These are phyloP conservation scores for Castanea mollissima DNA, from an alignment of 306 rosid genomes.

Conservation along the genomic window DNA sequence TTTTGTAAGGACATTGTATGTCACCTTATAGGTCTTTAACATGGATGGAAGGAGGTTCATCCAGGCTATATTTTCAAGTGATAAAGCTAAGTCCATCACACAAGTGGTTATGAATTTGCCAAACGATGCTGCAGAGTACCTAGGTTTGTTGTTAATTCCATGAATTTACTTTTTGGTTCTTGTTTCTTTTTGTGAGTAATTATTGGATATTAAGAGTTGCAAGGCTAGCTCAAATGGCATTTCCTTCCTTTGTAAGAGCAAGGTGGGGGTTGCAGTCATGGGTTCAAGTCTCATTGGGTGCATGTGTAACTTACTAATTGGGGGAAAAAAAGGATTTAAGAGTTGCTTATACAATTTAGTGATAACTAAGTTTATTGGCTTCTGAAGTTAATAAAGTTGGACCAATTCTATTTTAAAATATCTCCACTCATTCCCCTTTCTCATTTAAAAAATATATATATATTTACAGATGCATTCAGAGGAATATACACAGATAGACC, in stretches of 20 bases:
- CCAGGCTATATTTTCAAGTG: slow-evolving; percentile 67
- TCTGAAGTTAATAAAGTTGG: neutral
- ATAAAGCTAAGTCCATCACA: slow-evolving; percentile 70
- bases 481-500: slow-evolving; percentile 67
- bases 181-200: slow-evolving; percentile 2
- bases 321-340: neutral
- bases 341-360: neutral
- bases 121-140: slow-evolving; percentile 78
- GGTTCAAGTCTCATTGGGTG: too few relatives aligned
- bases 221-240: too few relatives aligned
- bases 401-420: neutral
- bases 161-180: neutral
- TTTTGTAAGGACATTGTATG: slow-evolving; percentile 18
- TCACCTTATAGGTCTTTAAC: slow-evolving; percentile 65
- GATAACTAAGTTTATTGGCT: neutral
- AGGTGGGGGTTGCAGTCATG: too few relatives aligned
- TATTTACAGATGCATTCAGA: slow-evolving; percentile 59
- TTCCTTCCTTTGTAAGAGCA: too few relatives aligned
- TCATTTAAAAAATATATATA: too few relatives aligned
- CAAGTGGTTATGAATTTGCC: slow-evolving; percentile 98
- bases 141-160: slow-evolving; percentile 45
- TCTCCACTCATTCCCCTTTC: neutral
- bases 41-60: slow-evolving; percentile 99
- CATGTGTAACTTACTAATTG: too few relatives aligned
- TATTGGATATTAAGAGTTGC: neutral